Base-by-base conservation (phyloP, 805 yeast genomes). In the Metschnikowia anglica region DNA sequence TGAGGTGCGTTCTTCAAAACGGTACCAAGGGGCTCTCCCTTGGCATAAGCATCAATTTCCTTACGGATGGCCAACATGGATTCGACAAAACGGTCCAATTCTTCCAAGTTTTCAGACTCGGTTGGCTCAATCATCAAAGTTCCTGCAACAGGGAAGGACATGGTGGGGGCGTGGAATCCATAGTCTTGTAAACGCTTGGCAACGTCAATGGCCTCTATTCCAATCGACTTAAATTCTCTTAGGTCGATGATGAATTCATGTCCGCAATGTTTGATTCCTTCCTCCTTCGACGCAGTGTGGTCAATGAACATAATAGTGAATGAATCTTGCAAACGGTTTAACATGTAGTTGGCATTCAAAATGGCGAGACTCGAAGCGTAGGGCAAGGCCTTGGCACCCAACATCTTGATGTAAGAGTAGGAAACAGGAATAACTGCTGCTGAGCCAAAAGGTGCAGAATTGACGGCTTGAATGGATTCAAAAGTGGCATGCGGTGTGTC, bases 91-190 rank as follows among this genome's bases (percentile, higher is more conserved):
- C 97, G 77, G 66, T 93, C 91, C 48, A 93, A 73, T 68, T 93
- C 99, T 43, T 75, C 86, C 58, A 84, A 68, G 59, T 88, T 81
- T 69, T 93, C 99, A 15, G 93, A 83, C 69, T 93, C 99, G 3
- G 99, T 93, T 46, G 99, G 99, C 70, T 93, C 99, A 50, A 93
- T 81, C 99, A 93, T 93, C 55, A 93, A 76, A 2, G 99, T 93
- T 49, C 95, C 96, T 4, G 97, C 91, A 39, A 93, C 95, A 8
- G 99, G 99, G 87, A 93, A 93, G 2, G 98, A 93, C 87, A 93
- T 83, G 19, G 99, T 93, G 49, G 99, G 99, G 1, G 97, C 97
- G 66, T 93, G 99, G 80, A 93, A 93, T 0, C 98, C 97, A 63
- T 91, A 93, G 68, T 93, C 99, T 69, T 93, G 98, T 47, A 93